Evolutionary conservation across 306 rosid species (phyloP).

Genomic region (Sechiopsis laciniata): DNA sequence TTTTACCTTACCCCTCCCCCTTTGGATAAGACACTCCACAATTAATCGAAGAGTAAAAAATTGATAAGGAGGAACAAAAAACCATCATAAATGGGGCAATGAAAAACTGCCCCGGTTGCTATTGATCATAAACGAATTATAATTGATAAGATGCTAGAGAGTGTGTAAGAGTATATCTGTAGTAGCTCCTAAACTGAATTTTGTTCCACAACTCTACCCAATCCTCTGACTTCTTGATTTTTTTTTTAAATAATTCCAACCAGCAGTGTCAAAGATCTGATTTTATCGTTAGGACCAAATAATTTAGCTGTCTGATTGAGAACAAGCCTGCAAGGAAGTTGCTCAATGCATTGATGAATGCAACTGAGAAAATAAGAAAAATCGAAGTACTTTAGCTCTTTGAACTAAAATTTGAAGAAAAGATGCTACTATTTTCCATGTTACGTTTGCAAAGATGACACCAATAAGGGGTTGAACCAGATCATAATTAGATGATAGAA

Average conservation of each 20-base stretch:
- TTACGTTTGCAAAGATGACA: background rate
- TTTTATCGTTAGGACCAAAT: background rate
- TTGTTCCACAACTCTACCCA: background rate
- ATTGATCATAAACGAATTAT: conserved; percentile 4
- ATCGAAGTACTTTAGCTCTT: background rate
- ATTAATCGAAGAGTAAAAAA: background rate
- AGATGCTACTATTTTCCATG: background rate
- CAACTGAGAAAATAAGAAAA: background rate
- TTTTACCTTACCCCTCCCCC: background rate
- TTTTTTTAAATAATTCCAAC: background rate
- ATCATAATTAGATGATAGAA: background rate
- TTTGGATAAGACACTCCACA: background rate
- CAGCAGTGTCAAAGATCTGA: background rate
- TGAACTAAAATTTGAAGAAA: background rate
- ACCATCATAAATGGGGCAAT: background rate
- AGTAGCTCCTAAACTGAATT: background rate
- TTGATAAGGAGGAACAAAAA: background rate
- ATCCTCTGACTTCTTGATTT: background rate
- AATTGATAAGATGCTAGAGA: background rate
- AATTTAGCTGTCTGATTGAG: conserved; percentile 11
- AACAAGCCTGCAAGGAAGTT: conserved; percentile 3
- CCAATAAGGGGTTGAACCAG: background rate
- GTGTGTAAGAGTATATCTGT: background rate
- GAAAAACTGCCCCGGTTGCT: background rate
- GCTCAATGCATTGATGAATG: background rate